Percentiles rank a stretch among this genome's conserved stretches.
Evolutionary conservation across 768 basidiomycete genomes (phyloP).

Genomic region (Serendipita sp.): DNA sequence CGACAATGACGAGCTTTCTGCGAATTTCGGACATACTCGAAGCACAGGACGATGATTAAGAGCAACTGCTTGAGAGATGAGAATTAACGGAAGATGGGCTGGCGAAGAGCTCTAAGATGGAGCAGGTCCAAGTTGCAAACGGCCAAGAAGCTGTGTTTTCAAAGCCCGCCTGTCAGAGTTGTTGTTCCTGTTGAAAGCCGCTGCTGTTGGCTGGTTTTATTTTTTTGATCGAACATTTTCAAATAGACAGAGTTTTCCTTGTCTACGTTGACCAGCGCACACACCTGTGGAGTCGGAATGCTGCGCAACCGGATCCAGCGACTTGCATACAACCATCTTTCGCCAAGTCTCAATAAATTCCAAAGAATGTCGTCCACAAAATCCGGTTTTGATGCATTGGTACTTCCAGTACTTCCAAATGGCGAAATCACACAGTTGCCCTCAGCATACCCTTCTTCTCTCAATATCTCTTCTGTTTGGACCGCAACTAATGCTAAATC

Average conservation of each 20-base stretch:
- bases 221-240: background rate
- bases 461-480: background rate
- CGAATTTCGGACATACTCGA: constrained; percentile 85
- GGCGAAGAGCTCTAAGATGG: background rate
- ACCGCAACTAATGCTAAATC: constrained; percentile 6
- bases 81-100: background rate
- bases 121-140: no score
- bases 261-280: background rate
- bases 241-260: background rate
- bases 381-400: background rate
- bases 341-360: background rate
- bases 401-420: constrained; percentile 9
- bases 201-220: no score
- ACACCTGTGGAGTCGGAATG: no score
- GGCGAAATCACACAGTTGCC: constrained; percentile 5
- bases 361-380: background rate
- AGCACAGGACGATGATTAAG: constrained; percentile 5
- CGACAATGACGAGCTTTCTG: constrained; percentile 97
- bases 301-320: no score
- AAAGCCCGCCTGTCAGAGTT: no score
- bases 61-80: background rate
- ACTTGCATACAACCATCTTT: background rate
- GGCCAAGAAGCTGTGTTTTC: no score
- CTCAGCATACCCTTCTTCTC: no score
- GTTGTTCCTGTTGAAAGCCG: no score